Evolutionary conservation across 2,329 filamentous ascomycete species (phyloP).

Genomic region (Chaetomiaceae sp.): DNA sequence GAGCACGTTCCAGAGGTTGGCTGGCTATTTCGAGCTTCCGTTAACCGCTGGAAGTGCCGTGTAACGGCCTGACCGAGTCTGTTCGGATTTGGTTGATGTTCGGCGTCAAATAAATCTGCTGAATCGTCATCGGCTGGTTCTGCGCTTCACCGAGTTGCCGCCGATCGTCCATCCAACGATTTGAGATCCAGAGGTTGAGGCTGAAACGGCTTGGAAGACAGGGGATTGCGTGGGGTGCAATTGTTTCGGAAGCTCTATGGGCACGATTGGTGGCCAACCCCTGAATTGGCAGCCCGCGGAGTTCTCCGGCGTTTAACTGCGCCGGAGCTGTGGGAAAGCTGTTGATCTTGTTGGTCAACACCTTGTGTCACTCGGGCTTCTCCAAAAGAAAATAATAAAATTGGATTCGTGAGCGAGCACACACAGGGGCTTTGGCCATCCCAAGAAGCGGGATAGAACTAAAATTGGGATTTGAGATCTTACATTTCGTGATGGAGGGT

Average conservation of each 20-base stretch:
- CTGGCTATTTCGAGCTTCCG: background rate
- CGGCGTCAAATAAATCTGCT: background rate
- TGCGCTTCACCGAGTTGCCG: background rate
- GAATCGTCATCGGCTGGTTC: background rate
- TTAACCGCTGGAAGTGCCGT: background rate
- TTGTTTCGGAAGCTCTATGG: constrained; percentile 16
- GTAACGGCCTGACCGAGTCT: background rate
- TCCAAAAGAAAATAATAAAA: too few relatives aligned
- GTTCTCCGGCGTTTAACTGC: background rate
- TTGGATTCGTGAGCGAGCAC: too few relatives aligned
- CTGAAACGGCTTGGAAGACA: constrained; percentile 17
- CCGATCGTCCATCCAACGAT: constrained; percentile 6
- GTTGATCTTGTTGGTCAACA: background rate
- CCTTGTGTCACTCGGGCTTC: background rate
- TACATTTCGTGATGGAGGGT: too few relatives aligned
- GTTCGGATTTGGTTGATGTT: background rate
- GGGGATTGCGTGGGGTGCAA: background rate
- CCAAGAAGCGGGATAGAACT: too few relatives aligned
- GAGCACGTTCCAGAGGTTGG: background rate
- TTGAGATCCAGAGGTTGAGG: constrained; percentile 12
- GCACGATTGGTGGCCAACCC: constrained; percentile 15
- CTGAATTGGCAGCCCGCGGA: background rate
- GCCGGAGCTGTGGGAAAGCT: background rate
- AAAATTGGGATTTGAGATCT: too few relatives aligned
- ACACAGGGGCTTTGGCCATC: too few relatives aligned